phyloP scores from a whole-genome alignment of 2,329 filamentous ascomycete genomes.

The Phaeosphaeriaceae sp. region DNA sequence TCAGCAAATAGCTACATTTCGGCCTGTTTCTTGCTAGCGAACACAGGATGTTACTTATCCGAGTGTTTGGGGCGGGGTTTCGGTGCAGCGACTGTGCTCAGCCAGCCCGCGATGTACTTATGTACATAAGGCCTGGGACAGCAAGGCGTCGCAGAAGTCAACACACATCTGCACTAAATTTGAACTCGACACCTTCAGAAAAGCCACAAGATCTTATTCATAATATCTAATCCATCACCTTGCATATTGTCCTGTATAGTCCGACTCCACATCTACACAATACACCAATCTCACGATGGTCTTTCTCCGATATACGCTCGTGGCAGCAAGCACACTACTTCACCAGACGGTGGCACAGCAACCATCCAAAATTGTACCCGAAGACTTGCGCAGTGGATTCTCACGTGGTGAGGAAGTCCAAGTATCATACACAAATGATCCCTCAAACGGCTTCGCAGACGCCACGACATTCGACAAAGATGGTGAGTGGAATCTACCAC shows the following conservation, averaged over 20 bases:
- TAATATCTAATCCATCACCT: background rate
- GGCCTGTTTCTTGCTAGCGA: constrained; percentile 14
- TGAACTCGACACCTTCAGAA: background rate
- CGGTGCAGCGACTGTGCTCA: constrained; percentile 13
- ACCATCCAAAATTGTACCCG: constrained; percentile 18
- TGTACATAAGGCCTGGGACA: constrained; percentile 25
- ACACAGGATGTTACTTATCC: constrained; percentile 11
- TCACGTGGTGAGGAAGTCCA: constrained; percentile 28
- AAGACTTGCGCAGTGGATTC: constrained; percentile 31
- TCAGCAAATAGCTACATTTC: constrained; percentile 6
- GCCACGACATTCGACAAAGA: constrained; percentile 35
- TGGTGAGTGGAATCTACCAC: constrained; percentile 17
- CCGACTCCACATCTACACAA: background rate
- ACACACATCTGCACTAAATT: background rate
- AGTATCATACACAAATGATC: constrained; percentile 35
- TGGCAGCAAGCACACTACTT: constrained; percentile 9
- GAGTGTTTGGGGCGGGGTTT: constrained; percentile 24
- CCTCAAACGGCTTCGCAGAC: constrained; percentile 38
- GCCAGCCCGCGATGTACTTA: background rate
- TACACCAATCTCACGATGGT: constrained; percentile 14
- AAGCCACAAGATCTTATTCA: background rate
- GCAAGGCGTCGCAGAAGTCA: background rate
- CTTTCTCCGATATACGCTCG: background rate
- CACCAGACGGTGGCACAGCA: constrained; percentile 15
- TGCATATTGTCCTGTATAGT: constrained; percentile 13